phyloP scores from a whole-genome alignment of 257 asterid species.

The Dorcoceras hygrometricum region DNA sequence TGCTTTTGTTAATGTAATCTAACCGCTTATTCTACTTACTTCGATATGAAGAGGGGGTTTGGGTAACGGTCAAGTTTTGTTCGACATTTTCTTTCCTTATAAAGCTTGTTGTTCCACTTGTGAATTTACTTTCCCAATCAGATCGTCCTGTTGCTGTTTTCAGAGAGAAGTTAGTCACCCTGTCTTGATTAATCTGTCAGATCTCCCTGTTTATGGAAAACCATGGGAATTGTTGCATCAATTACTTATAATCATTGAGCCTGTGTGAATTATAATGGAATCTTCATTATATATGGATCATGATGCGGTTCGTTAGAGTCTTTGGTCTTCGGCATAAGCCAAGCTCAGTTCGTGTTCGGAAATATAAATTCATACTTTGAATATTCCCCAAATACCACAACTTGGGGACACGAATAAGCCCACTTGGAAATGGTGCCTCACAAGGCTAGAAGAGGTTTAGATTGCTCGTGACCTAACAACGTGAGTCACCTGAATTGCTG shows the following conservation, averaged over 20 bases:
- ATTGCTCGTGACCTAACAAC: too few relatives aligned
- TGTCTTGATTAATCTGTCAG: slow-evolving; percentile 2
- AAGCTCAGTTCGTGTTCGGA: too few relatives aligned
- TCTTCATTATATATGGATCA: too few relatives aligned
- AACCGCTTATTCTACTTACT: background rate
- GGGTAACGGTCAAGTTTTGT: background rate
- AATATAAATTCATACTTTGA: too few relatives aligned
- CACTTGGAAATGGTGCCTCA: too few relatives aligned
- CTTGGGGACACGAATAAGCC: too few relatives aligned
- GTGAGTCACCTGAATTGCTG: too few relatives aligned
- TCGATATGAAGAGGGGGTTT: background rate
- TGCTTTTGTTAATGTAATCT: slow-evolving; percentile 13
- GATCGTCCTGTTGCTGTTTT: slow-evolving; percentile 13
- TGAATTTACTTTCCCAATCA: background rate
- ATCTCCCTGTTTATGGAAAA: slow-evolving; percentile 4
- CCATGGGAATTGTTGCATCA: background rate
- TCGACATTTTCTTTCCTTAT: slow-evolving; percentile 7
- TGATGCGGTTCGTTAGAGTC: too few relatives aligned
- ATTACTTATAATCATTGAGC: slow-evolving; percentile 7
- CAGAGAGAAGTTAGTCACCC: slow-evolving; percentile 4
- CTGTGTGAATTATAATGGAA: slow-evolving; percentile 6
- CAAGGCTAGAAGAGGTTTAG: too few relatives aligned
- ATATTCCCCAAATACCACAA: too few relatives aligned
- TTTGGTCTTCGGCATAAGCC: too few relatives aligned
- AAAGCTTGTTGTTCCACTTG: background rate